Evolutionary conservation across 2,329 filamentous ascomycete species (phyloP).

Genomic region (Alternaria novae-zelandiae): DNA sequence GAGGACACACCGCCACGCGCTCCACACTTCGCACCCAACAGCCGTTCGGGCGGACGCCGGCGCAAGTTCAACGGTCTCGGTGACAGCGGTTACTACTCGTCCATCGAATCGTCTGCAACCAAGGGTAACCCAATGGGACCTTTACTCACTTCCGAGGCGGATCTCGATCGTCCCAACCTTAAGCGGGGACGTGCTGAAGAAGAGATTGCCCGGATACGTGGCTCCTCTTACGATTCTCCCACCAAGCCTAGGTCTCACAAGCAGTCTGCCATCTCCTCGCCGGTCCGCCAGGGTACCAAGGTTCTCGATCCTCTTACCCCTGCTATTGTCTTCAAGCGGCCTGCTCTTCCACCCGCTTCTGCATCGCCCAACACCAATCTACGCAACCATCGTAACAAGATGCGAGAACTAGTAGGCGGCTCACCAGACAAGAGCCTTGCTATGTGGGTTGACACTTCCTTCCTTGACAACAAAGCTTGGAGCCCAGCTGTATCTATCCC

Average conservation of each 20-base stretch:
- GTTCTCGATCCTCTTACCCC: conserved; percentile 72
- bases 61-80: conserved; percentile 81
- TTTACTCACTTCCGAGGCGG: conserved; percentile 75
- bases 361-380: conserved; percentile 93
- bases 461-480: conserved; percentile 54
- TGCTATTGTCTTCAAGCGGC: conserved; percentile 78
- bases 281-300: conserved; percentile 47
- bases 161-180: conserved; percentile 76
- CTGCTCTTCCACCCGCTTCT: conserved; percentile 70
- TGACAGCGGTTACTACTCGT: conserved; percentile 97
- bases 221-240: conserved; percentile 92
- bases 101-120: conserved; percentile 86
- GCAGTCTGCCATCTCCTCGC: conserved; percentile 54
- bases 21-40: conserved; percentile 66
- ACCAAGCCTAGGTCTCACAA: conserved; percentile 69
- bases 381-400: conserved; percentile 82
- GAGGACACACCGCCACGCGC: conserved; percentile 79
- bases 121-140: conserved; percentile 70
- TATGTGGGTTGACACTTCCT: conserved; percentile 61
- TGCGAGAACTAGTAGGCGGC: conserved; percentile 76
- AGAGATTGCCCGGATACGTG: conserved; percentile 90
- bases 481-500: conserved; percentile 70
- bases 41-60: conserved; percentile 72
- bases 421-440: conserved; percentile 70
- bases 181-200: conserved; percentile 93